These are phyloP conservation scores for Marasmius fiardii DNA, from an alignment of 1,284 basidiomycete species.

Conservation along the genomic window DNA sequence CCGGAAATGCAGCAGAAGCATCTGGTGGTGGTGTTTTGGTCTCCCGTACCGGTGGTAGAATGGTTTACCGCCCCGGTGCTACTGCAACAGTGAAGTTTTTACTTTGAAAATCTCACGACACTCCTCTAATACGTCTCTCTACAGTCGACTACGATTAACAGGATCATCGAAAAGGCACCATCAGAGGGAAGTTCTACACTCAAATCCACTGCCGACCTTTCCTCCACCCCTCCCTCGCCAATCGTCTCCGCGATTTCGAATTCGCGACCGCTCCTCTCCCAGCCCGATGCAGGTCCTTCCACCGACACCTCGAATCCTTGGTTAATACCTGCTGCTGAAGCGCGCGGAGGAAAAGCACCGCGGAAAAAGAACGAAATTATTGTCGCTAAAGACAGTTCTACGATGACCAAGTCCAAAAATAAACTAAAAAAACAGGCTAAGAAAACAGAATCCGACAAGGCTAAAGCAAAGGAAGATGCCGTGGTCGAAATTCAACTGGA, in stretches of 20 bases:
- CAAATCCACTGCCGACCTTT: constrained; percentile 51
- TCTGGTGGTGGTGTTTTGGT: constrained; percentile 32
- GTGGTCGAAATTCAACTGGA: constrained; percentile 71
- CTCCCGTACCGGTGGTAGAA: constrained; percentile 56
- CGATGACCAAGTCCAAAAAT: constrained; percentile 63
- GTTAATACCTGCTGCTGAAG: constrained; percentile 45
- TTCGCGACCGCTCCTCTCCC: constrained; percentile 13
- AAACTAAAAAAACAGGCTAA: constrained; percentile 64
- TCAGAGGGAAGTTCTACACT: constrained; percentile 61
- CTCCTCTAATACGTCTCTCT: no score
- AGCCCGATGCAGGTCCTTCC: constrained; percentile 10
- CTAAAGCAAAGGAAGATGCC: constrained; percentile 67
- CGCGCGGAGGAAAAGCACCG: constrained; percentile 33
- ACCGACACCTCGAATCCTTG: constrained; percentile 60
- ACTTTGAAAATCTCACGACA: no score
- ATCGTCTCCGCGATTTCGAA: background rate
- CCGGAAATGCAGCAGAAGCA: constrained; percentile 21
- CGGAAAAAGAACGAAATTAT: constrained; percentile 69
- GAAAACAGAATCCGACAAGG: constrained; percentile 53
- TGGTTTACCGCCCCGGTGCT: constrained; percentile 49
- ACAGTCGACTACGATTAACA: constrained; percentile 14
- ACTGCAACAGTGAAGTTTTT: background rate
- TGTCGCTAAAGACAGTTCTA: constrained; percentile 59
- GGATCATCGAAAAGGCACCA: constrained; percentile 23
- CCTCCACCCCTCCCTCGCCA: constrained; percentile 30